These are phyloP conservation scores for Fusarium aywerte DNA, from an alignment of 2,329 filamentous ascomycete genomes.

Conservation along the genomic window DNA sequence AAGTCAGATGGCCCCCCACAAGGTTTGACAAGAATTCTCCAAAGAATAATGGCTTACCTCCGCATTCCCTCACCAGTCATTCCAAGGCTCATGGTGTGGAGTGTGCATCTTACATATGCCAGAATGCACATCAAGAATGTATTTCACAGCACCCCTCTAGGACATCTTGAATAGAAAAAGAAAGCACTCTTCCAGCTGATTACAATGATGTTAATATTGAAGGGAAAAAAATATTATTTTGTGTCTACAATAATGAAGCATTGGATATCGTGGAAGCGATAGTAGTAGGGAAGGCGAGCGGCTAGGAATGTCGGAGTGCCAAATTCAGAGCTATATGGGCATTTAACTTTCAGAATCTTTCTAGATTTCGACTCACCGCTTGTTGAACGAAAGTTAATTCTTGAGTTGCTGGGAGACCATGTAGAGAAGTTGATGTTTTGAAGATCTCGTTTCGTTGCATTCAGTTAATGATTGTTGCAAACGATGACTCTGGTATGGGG, in stretches of 20 bases:
- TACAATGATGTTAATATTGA: not conserved
- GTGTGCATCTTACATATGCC: slow-evolving; percentile 31
- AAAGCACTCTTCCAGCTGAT: not conserved
- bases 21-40: slow-evolving; percentile 38
- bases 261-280: not conserved
- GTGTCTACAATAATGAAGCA: not conserved
- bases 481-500: not conserved
- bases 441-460: slow-evolving; percentile 11
- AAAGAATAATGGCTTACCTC: slow-evolving; percentile 38
- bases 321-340: slow-evolving; percentile 16
- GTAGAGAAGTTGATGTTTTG: slow-evolving; percentile 25
- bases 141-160: slow-evolving; percentile 25
- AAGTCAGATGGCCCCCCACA: slow-evolving; percentile 32
- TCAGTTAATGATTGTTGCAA: slow-evolving; percentile 5
- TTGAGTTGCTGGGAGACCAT: slow-evolving; percentile 34
- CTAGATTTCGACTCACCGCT: slow-evolving; percentile 27
- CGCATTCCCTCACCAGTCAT: slow-evolving; percentile 38
- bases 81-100: slow-evolving; percentile 36
- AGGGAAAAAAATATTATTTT: not conserved
- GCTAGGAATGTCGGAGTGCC: slow-evolving; percentile 27
- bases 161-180: not conserved
- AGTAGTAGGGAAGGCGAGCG: not conserved
- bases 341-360: slow-evolving; percentile 35
- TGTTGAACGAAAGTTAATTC: slow-evolving; percentile 31
- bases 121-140: slow-evolving; percentile 33